Conservation (phyloP, 1,284 basidiomycete genomes). For the Boletus smithii region DNA sequence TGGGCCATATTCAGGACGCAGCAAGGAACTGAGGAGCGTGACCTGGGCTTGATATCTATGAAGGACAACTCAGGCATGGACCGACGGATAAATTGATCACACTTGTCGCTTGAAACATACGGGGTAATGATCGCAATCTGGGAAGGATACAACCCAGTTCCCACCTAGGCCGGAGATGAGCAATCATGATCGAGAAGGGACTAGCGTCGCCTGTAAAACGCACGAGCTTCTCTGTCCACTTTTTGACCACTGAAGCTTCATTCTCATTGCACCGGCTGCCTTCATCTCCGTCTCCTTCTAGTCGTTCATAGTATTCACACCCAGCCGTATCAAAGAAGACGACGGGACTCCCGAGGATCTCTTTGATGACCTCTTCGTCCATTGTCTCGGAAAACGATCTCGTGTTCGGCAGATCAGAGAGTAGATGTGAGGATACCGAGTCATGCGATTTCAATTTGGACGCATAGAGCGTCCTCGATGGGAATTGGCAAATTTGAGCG, state of each 20-base stretch:
- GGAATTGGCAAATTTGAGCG: constrained; percentile 80
- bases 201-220: constrained; percentile 29
- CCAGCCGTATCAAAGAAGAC: constrained; percentile 95
- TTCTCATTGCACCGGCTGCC: constrained; percentile 92
- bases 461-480: constrained; percentile 79
- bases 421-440: constrained; percentile 68
- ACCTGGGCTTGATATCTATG: constrained; percentile 88
- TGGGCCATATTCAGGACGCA: constrained; percentile 66
- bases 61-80: constrained; percentile 3
- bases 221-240: constrained; percentile 80
- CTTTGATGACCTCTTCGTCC: constrained; percentile 59
- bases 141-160: constrained; percentile 61
- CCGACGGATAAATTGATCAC: too few relatives aligned
- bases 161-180: constrained; percentile 46
- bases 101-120: constrained; percentile 37
- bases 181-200: not conserved
- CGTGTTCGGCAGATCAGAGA: constrained; percentile 65
- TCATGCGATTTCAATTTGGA: constrained; percentile 68
- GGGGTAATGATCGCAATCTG: constrained; percentile 93
- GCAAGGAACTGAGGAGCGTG: constrained; percentile 67
- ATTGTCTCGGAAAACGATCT: constrained; percentile 40
- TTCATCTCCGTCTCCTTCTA: constrained; percentile 68
- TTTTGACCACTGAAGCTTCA: constrained; percentile 81
- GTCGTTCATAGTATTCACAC: constrained; percentile 84
- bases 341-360: constrained; percentile 72